Evolutionary conservation across 345 rosid genomes (phyloP), one percentile per base, ranked within the genome.

Genomic region (Eutrema heterophyllum): DNA sequence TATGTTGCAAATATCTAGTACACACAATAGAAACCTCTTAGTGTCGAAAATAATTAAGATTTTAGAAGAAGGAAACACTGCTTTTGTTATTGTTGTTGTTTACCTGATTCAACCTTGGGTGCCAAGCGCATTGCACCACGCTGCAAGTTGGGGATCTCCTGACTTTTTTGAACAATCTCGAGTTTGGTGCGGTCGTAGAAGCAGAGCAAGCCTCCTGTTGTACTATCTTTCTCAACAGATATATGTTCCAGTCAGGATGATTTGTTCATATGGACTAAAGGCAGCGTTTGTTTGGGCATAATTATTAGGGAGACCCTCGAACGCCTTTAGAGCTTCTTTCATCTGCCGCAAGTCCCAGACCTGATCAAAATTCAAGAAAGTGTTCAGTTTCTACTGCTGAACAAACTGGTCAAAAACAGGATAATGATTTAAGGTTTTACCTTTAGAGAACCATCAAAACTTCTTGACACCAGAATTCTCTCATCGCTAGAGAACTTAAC

Each of bases 71-170:
- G 21, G 21, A 18, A 18, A 49, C 57, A 36, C 21, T 63, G 52
- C 9, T 73, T 46, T 13, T 36, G 6, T 4, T 50, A 40, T 51
- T 48, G 43, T 45, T 63, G 18, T 38, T 58, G 54, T 16, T 63
- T 86, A 92, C 98, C 97, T 95, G 99, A 84, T 95, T 92, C 78
- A 92, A 78, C 83, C 84, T 92, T 32, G 97, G 89, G 77, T 95
- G 98, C 98, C 99, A 95, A 50, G 82, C 81, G 69, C 99, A 92
- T 67, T 86, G 97, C 71, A 92, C 97, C 40, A 95, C 99, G 69
- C 97, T 95, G 78, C 81, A 77, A 75, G 91, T 87, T 8, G 89
- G 89, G 49, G 99, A 90, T 64, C 92, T 84, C 21, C 98, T 98
- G 60, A 92, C 86, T 79, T 85, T 87, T 53, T 92, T n/a, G 89